These are phyloP conservation scores for Pontederia paniculata DNA, from an alignment of 176 grass and related monocot species.

Conservation along the genomic window DNA sequence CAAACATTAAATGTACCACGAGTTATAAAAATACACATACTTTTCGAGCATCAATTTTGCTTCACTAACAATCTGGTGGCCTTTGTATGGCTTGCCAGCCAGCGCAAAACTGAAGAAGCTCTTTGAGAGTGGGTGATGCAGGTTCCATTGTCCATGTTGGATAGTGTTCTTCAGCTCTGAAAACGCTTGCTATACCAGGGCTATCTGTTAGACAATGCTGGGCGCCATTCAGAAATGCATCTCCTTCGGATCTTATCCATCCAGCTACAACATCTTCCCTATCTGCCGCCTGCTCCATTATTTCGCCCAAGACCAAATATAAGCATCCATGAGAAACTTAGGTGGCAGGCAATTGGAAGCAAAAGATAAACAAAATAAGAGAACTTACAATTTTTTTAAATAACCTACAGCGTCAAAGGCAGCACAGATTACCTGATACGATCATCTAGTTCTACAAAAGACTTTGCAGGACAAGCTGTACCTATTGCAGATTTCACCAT, in stretches of 20 bases:
- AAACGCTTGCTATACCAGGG: conserved; percentile 16
- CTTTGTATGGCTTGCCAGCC: conserved; percentile 55
- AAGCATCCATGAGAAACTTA: neutral
- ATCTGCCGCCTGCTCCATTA: conserved; percentile 40
- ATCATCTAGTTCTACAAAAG: too few species aligned
- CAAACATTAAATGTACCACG: too few species aligned
- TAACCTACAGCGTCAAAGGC: too few species aligned
- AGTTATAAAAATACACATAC: too few species aligned
- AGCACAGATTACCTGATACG: too few species aligned
- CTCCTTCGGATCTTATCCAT: conserved; percentile 48
- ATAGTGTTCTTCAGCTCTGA: conserved; percentile 33
- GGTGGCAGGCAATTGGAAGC: too few species aligned
- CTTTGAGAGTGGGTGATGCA: conserved; percentile 38
- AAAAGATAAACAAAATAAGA: too few species aligned
- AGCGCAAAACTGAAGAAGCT: conserved; percentile 31
- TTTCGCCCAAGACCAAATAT: neutral
- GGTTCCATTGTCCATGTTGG: conserved; percentile 44
- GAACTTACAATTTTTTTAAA: too few species aligned
- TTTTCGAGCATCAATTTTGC: too few species aligned
- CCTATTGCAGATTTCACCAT: too few species aligned
- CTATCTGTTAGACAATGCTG: neutral
- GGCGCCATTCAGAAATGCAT: conserved; percentile 55
- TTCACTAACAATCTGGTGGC: conserved; percentile 15
- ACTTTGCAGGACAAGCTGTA: too few species aligned
- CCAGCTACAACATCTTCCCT: conserved; percentile 33